Percentiles rank a stretch among this genome's conserved stretches.
These are phyloP conservation scores for Alternaria sp. DNA, from an alignment of 2,329 filamentous ascomycete genomes.

Conservation along the genomic window DNA sequence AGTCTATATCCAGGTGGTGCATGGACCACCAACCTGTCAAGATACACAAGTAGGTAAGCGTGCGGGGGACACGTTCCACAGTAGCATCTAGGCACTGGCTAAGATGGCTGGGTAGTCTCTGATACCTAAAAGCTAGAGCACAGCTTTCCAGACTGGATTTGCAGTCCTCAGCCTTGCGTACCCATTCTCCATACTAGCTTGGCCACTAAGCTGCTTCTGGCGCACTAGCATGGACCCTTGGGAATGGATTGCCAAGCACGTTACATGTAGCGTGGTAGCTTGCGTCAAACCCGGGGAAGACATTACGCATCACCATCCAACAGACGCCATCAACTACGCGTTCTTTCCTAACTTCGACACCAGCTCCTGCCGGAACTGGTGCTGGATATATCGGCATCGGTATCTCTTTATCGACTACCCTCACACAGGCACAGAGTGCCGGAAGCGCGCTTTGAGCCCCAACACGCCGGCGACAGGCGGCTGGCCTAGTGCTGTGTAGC, in stretches of 20 bases:
- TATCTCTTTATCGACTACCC: background rate
- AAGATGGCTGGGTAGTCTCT: background rate
- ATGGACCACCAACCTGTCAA: background rate
- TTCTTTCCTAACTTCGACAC: background rate
- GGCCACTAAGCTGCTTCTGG: background rate
- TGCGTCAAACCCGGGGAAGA: slow-evolving; percentile 13
- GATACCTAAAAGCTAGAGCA: slow-evolving; percentile 1
- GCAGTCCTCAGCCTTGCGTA: slow-evolving; percentile 6
- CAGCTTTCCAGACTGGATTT: background rate
- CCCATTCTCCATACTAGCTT: slow-evolving; percentile 5
- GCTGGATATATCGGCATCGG: background rate
- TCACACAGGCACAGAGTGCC: slow-evolving; percentile 9
- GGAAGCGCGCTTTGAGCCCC: slow-evolving; percentile 2
- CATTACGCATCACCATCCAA: slow-evolving; percentile 13
- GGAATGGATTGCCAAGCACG: slow-evolving; percentile 9
- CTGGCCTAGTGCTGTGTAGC: slow-evolving; percentile 38
- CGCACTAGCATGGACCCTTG: slow-evolving; percentile 2
- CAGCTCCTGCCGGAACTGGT: background rate
- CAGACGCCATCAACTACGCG: background rate
- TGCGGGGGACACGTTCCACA: background rate
- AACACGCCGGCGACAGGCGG: slow-evolving; percentile 24
- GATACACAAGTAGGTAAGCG: background rate
- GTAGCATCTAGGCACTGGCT: background rate
- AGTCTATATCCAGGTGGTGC: too few species aligned
- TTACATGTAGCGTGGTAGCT: slow-evolving; percentile 15